Evolutionary conservation across 192 early-diverging fungal genomes (phyloP).

Genomic region (Chytriomyces sp.): DNA sequence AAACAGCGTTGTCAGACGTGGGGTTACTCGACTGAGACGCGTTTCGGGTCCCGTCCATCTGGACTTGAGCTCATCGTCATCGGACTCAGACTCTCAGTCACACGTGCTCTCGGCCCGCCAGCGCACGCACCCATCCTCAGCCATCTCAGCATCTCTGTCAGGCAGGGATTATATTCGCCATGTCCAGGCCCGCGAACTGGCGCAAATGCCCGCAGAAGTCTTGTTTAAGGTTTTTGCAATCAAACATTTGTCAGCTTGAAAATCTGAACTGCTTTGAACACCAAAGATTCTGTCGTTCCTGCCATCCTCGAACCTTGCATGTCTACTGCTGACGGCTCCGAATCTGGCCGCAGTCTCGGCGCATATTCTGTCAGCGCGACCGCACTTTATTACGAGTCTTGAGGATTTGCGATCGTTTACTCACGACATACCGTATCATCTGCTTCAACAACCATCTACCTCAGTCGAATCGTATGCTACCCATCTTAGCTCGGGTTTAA

Average conservation of each 20-base stretch:
- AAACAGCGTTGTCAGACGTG: neutral
- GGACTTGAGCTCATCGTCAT: neutral
- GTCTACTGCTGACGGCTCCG: constrained; percentile 4
- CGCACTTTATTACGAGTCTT: constrained; percentile 15
- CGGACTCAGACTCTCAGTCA: neutral
- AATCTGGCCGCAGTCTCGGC: constrained; percentile 9
- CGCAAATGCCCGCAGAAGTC: constrained; percentile 17
- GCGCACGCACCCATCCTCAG: neutral
- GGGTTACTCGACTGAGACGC: neutral
- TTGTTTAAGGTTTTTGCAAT: neutral
- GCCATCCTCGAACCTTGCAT: constrained; percentile 4
- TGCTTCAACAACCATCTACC: neutral
- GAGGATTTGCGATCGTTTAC: constrained; percentile 25
- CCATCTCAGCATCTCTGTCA: neutral
- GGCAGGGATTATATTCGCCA: neutral
- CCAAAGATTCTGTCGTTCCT: constrained; percentile 7
- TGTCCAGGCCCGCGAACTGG: neutral
- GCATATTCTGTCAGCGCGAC: neutral
- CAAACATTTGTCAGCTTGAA: neutral
- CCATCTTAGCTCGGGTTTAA: neutral
- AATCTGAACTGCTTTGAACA: neutral
- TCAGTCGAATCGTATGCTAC: neutral
- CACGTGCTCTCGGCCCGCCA: neutral
- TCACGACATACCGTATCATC: constrained; percentile 23
- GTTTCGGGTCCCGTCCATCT: neutral